Conservation (phyloP, 805 yeast genomes). For the Lipomyces yamanashiensis region DNA sequence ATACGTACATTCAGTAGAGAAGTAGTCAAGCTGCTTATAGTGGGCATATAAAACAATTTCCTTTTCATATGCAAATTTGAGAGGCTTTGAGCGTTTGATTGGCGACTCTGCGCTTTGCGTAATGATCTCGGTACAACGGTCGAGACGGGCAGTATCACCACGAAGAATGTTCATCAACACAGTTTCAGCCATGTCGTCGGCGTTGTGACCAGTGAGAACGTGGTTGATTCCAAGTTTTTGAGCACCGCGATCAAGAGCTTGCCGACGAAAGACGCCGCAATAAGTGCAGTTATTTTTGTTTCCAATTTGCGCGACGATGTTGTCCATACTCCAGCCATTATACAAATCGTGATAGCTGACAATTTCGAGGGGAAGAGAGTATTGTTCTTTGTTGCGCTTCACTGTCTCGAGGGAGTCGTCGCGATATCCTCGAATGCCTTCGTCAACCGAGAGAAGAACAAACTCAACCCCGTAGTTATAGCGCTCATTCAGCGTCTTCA, state of each 20-base stretch:
- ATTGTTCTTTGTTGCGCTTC: constrained; percentile 86
- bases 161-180: constrained; percentile 91
- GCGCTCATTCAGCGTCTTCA: constrained; percentile 86
- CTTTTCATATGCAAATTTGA: constrained; percentile 94
- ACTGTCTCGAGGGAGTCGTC: constrained; percentile 98
- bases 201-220: constrained; percentile 97
- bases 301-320: constrained; percentile 92
- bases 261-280: constrained; percentile 96
- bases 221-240: constrained; percentile 81
- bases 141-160: constrained; percentile 95
- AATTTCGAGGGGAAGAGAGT: constrained; percentile 75
- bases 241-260: constrained; percentile 96
- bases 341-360: constrained; percentile 87
- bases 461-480: constrained; percentile 86
- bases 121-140: constrained; percentile 81
- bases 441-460: constrained; percentile 86
- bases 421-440: constrained; percentile 95
- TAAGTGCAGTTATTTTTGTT: constrained; percentile 93
- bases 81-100: constrained; percentile 90
- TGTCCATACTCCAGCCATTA: constrained; percentile 96
- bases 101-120: constrained; percentile 82
- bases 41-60: constrained; percentile 98
- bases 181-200: constrained; percentile 99
- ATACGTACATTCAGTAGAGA: constrained; percentile 95
- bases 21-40: constrained; percentile 90